Evolutionary conservation across 1,139 yeast species (phyloP), one percentile per base, ranked within the genome.

Genomic region (Blastobotrys persicus): DNA sequence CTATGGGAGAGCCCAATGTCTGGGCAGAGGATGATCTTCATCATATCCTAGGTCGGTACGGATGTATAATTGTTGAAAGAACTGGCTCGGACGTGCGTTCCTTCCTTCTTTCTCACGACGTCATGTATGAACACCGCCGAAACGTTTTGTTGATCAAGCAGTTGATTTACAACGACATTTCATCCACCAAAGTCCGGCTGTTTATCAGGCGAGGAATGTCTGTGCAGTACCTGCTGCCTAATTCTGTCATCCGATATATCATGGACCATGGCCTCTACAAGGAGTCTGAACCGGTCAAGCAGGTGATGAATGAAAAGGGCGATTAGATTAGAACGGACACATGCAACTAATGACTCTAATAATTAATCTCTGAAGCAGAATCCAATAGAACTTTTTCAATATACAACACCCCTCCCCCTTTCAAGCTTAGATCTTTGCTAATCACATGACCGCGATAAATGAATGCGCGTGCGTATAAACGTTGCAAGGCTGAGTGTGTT

Each of bases 1-100:
- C 95, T 45, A 92, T 94, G 98, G 98, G 98, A n/a, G 98, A 92
- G 68, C 98, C 98, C 28, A 94, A 91, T 63, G 98, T 92, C 33
- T 92, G 99, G 99, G 96, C 95, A 1, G 98, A 91, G 65, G 85
- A 79, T 52, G 99, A 92, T 68, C 75, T 92, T 61, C 96, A 91
- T 64, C 98, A 92, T 67, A 94, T 92, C 47, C 75, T 92, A 57
- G 98, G 98, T 26, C 83, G 87, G 55, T 92, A 92, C 66, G 98
- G 99, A 1, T 92, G 98, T 69, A 73, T 92, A 57, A 92, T 94
- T 50, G 96, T 92, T 17, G 99, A 92, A 73, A 77, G 99, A 61
- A 91, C 98, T 0, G 98, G 98, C 4, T 78, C 94, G 7, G 99
- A 92, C 68, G 98, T 94, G 42, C 79, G 98, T 64, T 83, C 91